Evolutionary conservation across 2,329 filamentous ascomycete species (phyloP), one percentile per base, ranked within the genome.

Genomic region (Penicillium sp.): DNA sequence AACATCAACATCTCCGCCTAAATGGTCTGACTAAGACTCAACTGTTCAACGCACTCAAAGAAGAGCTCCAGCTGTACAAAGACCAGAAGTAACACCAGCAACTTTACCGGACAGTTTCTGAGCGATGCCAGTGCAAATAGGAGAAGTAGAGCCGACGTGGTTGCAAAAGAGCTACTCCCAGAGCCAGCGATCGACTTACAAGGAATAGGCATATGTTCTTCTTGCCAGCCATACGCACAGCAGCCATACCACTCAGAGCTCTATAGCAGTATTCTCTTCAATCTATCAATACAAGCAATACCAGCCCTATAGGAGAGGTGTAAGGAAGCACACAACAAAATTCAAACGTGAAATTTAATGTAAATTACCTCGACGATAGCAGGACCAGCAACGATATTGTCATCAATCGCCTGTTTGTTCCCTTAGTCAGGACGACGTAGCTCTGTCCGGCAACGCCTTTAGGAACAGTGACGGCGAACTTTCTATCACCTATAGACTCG

Each of bases 321-420:
- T 7, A 11, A 11, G 22, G 6, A 22, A 37, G 16, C n/a, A 18
- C 29, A 16, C 29, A 40, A 29, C 13, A 29, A 32, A 46, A 37
- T 5, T n/a, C 34, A 20, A 52, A 46, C 4, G 11, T 5, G 3
- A 5, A 24, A 38, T n/a, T 13, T 39, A 42, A 47, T 42, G 16
- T 56, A 56, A 49, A 49, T 58, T 62, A 72, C 67, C 60, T 72
- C 69, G 39, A 72, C 57, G 20, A 72, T 69, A 43, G 68, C 69
- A 18, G 70, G 71, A 2, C 69, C 69, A 34, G 69, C 68, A 50
- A 72, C 47, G 42, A 72, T 65, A 40, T 62, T 70, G 38, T 70
- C 69, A 53, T 66, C 64, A 5, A 68, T 61, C 16, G 57, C 64
- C 52, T 60, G 24, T 10, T 53, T 44, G 60, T 66, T 51, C 61